Base-by-base conservation (phyloP, 257 asterid genomes). In the Cordia subcordata region DNA sequence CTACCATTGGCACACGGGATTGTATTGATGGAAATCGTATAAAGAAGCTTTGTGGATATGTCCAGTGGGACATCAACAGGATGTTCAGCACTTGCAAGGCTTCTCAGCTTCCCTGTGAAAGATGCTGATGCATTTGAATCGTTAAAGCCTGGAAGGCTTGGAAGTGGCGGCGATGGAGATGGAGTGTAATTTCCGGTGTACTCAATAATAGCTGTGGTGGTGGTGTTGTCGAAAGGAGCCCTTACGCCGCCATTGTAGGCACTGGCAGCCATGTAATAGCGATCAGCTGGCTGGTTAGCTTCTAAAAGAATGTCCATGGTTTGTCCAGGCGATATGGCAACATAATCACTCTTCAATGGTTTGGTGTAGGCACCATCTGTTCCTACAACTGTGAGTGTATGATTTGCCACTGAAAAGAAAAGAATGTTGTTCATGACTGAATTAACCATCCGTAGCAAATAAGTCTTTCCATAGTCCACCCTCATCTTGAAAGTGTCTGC, bases 271-370 rank as follows among this genome's bases (percentile, higher is more conserved):
- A 85, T 79, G 83, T 82, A 85, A 44, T 85, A 82, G 35, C 55
- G 81, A 21, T 66, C 59, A 4, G 85, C 86, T 13, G 22, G 37
- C 57, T 79, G 87, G 68, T 80, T 68, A 3, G 96, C 85, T 60
- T 60, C 68, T 0, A 85, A 54, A 15, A 85, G 33, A 65, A 76
- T 68, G 50, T 85, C 94, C 1, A 82, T 74, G 62, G 90, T 82
- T 55, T 82, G 81, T 0, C 90, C 90, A 0, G 94, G 94, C 0
- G 87, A 78, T 32, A 85, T 82, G 72, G 82, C 21, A 47, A 82
- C 62, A 71, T 71, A 74, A 18, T 78, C 55, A 17, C 63, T 63
- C 13, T 49, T 63, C 44, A 85, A 73, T 0, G 79, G 94, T 49
- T 82, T 85, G 0, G 75, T 54, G 70, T 85, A 85, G 27, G 83